Evolutionary conservation across 2,329 filamentous ascomycete species (phyloP), one percentile per base, ranked within the genome.

Genomic region (Hypoxylon sp.): DNA sequence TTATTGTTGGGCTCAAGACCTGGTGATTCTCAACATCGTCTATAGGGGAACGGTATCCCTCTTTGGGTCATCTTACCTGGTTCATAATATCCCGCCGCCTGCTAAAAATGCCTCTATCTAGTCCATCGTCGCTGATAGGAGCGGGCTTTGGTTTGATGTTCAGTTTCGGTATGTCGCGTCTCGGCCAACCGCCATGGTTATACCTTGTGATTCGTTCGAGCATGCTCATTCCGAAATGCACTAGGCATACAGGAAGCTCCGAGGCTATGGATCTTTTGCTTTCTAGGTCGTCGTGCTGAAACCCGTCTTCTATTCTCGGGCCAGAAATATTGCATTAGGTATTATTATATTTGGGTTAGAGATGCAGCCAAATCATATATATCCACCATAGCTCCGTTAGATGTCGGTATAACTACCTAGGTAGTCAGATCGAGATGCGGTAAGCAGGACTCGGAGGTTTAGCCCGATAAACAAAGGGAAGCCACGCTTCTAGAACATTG

Each of bases 1-100:
- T 73, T 63, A 76, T 73, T 3, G 74, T 77, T 14, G 76, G 77
- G 37, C 73, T 78, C 35, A 77, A 48, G 8, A 77, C 65, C 77
- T 79, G 30, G 6, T 3, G 37, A 17, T 6, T 35, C 6, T 59
- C n/a, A 46, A 13, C 44, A 25, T 53, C 33, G 3, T 8, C 49
- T 48, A 27, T 27, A 44, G 46, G 25, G 56, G 6, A 10, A 7
- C 20, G 3, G 6, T 3, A 1, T 22, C 11, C 6, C 22, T 11
- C 11, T n/a, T 20, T 20, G 3, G 14, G 22, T 17, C 13, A 48
- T 62, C 54, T 13, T 73, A 76, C 76, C 67, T 77, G 73, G 42
- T 72, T 74, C 73, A 77, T 74, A 20, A 77, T 75, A 17, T 78
- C 73, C 50, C 69, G 61, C 53, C 73, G 75, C 11, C 72, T 71